Percentiles rank a stretch among this genome's conserved stretches.
Evolutionary conservation across 768 basidiomycete genomes (phyloP).

Genomic region (Calocybe gangraenosa): DNA sequence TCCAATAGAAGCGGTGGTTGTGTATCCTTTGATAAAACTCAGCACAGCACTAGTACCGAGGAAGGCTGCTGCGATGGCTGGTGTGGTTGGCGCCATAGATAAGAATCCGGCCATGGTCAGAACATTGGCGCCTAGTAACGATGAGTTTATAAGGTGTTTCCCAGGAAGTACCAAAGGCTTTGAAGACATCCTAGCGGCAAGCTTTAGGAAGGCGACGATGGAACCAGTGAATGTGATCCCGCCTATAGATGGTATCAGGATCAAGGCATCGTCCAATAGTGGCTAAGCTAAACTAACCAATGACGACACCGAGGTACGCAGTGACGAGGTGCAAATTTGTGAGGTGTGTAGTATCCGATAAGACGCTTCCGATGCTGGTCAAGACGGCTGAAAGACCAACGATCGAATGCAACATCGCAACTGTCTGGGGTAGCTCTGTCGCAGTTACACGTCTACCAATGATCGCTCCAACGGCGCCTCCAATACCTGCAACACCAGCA

Average conservation of each 20-base stretch:
- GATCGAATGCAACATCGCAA: conserved; percentile 78
- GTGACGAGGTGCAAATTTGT: conserved; percentile 75
- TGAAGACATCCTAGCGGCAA: conserved; percentile 79
- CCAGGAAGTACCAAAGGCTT: conserved; percentile 69
- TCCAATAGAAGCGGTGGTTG: conserved; percentile 88
- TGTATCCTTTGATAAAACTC: conserved; percentile 83
- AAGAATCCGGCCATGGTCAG: conserved; percentile 77
- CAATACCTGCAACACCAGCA: conserved; percentile 70
- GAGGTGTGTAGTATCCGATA: conserved; percentile 65
- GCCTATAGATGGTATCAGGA: conserved; percentile 28
- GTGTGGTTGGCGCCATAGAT: conserved; percentile 61
- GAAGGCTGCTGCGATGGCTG: conserved; percentile 74
- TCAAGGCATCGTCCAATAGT: too few species aligned
- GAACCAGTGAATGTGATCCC: conserved; percentile 90
- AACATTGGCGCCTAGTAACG: conserved; percentile 68
- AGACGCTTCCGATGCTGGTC: conserved; percentile 79
- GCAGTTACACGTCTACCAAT: conserved; percentile 83
- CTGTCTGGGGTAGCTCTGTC: conserved; percentile 82
- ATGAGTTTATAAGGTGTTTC: conserved; percentile 70
- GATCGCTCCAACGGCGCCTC: conserved; percentile 63
- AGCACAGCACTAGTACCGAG: conserved; percentile 68
- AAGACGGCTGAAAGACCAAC: conserved; percentile 88
- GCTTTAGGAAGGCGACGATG: conserved; percentile 84
- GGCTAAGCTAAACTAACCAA: conserved; percentile 41
- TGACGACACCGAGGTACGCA: conserved; percentile 82